Conservation (phyloP, 305 asterid species). For the Solanum hybrid region DNA sequence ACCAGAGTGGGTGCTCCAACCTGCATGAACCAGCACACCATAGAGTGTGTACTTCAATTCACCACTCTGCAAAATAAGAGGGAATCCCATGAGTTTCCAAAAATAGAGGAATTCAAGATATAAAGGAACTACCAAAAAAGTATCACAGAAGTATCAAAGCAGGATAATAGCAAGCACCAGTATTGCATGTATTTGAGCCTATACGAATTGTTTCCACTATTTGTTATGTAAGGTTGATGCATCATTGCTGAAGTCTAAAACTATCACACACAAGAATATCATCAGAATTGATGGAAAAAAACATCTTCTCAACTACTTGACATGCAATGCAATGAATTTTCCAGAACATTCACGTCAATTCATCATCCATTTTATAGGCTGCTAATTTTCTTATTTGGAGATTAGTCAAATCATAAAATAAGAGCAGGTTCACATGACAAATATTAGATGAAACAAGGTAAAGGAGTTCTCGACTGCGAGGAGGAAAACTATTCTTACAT, state of each 20-base stretch:
- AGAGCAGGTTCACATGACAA: background rate
- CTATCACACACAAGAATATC: background rate
- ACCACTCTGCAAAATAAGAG: slow-evolving; percentile 55
- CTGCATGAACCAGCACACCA: slow-evolving; percentile 97
- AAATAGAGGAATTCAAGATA: background rate
- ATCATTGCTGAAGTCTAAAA: background rate
- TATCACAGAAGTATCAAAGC: background rate
- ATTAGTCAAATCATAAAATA: background rate
- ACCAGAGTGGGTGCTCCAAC: slow-evolving; percentile 97
- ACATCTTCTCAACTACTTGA: background rate
- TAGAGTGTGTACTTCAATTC: slow-evolving; percentile 82
- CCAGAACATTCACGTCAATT: background rate
- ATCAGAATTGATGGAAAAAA: background rate
- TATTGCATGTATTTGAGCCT: background rate
- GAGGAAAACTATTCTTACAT: slow-evolving; percentile 48
- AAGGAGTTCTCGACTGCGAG: background rate
- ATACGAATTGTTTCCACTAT: background rate
- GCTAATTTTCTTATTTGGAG: background rate
- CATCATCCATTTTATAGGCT: background rate
- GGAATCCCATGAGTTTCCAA: slow-evolving; percentile 2
- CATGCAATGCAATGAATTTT: background rate
- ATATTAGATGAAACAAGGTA: background rate
- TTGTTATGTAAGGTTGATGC: background rate
- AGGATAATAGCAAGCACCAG: background rate
- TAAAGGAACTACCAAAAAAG: slow-evolving; percentile 7